These are phyloP conservation scores for Solanum chmielewskii DNA, from an alignment of 257 asterid species.

Conservation along the genomic window DNA sequence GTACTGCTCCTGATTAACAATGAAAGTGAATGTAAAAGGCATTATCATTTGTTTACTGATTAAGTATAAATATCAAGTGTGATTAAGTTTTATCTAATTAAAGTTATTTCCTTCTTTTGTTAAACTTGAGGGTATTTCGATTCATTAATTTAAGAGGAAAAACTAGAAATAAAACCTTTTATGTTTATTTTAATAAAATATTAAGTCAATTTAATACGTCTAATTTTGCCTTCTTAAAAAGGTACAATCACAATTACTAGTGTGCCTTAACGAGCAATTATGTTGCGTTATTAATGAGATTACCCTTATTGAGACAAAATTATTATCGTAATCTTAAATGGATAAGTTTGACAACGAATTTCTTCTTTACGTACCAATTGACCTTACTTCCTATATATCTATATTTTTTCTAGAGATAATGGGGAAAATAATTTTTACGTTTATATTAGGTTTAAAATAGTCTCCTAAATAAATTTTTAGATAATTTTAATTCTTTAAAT, in stretches of 20 bases:
- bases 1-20: too few relatives aligned
- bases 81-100: too few relatives aligned
- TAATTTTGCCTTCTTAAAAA: not conserved
- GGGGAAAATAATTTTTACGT: rapidly evolving
- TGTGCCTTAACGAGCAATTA: not conserved
- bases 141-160: not conserved
- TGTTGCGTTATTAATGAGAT: not conserved
- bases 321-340: not conserved
- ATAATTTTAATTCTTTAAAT: not conserved
- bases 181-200: too few relatives aligned
- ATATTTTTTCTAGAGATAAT: not conserved
- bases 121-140: not conserved
- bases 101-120: not conserved
- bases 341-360: not conserved
- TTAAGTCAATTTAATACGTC: not conserved
- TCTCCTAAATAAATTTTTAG: not conserved
- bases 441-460: not conserved
- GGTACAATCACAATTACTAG: not conserved
- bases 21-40: too few relatives aligned
- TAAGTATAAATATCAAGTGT: too few relatives aligned
- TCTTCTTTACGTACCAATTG: not conserved
- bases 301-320: not conserved
- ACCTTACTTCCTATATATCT: too few relatives aligned
- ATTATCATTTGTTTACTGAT: too few relatives aligned
- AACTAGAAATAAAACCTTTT: not conserved